A percentile compares a stretch with the other conserved stretches of the same genome.
These are phyloP conservation scores for Apiospora hydei DNA, from an alignment of 2,329 filamentous ascomycete genomes.

Conservation along the genomic window DNA sequence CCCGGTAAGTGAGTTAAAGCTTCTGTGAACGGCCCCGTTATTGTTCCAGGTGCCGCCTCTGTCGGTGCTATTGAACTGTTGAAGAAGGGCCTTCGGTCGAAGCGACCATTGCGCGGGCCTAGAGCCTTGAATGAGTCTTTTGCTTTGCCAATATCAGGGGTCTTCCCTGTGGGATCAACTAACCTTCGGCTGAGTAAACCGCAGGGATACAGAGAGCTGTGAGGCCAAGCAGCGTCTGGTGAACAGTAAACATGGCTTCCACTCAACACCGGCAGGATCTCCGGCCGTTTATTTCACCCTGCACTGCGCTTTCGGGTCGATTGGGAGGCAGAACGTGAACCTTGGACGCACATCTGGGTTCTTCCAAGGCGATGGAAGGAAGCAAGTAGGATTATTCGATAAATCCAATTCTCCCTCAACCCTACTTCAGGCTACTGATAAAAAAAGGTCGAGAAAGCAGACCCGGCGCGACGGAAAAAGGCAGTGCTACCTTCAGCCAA, in stretches of 20 bases:
- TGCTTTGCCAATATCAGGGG: slow-evolving; percentile 22
- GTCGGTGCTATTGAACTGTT: slow-evolving; percentile 29
- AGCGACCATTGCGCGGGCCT: slow-evolving; percentile 31
- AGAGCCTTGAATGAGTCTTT: slow-evolving; percentile 15
- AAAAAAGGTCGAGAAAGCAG: neutral
- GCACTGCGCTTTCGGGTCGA: slow-evolving; percentile 26
- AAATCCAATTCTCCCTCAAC: neutral
- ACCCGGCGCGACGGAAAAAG: neutral
- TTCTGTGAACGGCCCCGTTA: neutral
- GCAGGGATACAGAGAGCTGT: slow-evolving; percentile 33
- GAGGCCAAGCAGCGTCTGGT: slow-evolving; percentile 32
- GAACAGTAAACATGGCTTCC: slow-evolving; percentile 34
- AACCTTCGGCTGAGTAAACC: slow-evolving; percentile 32
- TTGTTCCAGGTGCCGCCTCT: slow-evolving; percentile 25
- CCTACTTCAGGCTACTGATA: neutral
- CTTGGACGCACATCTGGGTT: slow-evolving; percentile 13
- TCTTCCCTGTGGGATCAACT: slow-evolving; percentile 28
- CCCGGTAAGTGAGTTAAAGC: neutral
- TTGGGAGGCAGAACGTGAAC: slow-evolving; percentile 11
- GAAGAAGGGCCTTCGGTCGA: slow-evolving; percentile 30
- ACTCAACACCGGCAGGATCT: slow-evolving; percentile 26
- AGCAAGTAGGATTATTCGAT: neutral
- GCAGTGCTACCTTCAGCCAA: neutral
- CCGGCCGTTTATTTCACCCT: slow-evolving; percentile 8
- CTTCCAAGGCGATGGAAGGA: neutral